phyloP scores from a whole-genome alignment of 345 rosid species.

The Sisymbrium altissimum region DNA sequence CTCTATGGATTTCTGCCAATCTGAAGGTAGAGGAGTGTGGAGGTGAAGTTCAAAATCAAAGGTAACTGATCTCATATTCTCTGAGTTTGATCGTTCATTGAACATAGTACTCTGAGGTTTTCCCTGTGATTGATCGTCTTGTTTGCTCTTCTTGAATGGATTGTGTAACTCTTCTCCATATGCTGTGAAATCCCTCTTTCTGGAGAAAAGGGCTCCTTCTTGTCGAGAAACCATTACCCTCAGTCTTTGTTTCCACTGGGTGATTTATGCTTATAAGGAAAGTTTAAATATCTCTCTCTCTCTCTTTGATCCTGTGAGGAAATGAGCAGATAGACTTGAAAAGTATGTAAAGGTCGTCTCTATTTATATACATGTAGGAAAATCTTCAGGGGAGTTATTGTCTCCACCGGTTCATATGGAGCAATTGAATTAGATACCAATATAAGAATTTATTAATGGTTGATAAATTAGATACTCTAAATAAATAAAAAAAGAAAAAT shows the following conservation, averaged over 20 bases:
- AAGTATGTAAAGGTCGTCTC: neutral
- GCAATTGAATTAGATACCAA: slow-evolving; percentile 31
- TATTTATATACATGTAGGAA: slow-evolving; percentile 25
- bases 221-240: slow-evolving; percentile 33
- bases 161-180: slow-evolving; percentile 29
- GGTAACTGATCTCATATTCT: slow-evolving; percentile 20
- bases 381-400: slow-evolving; percentile 34
- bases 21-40: slow-evolving; percentile 26
- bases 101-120: slow-evolving; percentile 12
- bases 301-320: slow-evolving; percentile 22
- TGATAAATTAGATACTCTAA: slow-evolving; percentile 15
- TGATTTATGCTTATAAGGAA: slow-evolving; percentile 7
- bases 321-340: slow-evolving; percentile 16
- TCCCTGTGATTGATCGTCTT: slow-evolving; percentile 27
- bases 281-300: neutral
- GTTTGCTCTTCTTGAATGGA: slow-evolving; percentile 26
- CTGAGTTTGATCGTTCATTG: slow-evolving; percentile 22
- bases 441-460: neutral
- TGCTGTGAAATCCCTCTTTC: slow-evolving; percentile 24
- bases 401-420: slow-evolving; percentile 33
- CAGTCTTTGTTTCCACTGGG: neutral
- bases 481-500: neutral
- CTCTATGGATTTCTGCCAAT: slow-evolving; percentile 17
- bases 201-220: slow-evolving; percentile 28
- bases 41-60: slow-evolving; percentile 34